These are phyloP conservation scores for Lepidium aucheri DNA, from an alignment of 345 rosid genomes.

Conservation along the genomic window DNA sequence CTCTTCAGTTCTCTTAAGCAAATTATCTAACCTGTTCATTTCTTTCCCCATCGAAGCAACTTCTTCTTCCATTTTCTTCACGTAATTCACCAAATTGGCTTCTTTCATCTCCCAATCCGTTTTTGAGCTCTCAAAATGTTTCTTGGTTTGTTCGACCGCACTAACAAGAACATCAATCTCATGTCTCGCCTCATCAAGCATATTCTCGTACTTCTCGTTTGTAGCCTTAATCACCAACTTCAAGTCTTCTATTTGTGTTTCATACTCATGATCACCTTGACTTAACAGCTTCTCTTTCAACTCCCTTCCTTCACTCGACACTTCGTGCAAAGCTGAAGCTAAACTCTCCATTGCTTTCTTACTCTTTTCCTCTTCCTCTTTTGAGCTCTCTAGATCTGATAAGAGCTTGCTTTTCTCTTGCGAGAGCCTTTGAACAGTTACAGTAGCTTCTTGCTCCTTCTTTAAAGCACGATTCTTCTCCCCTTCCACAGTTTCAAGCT, in stretches of 20 bases:
- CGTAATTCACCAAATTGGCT: slow-evolving; percentile 39
- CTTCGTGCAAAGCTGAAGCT: slow-evolving; percentile 94
- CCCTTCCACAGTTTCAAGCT: slow-evolving; percentile 49
- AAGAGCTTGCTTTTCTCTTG: slow-evolving; percentile 75
- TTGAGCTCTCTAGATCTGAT: slow-evolving; percentile 56
- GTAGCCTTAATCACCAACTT: slow-evolving; percentile 68
- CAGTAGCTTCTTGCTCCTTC: slow-evolving; percentile 70
- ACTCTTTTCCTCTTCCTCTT: slow-evolving; percentile 89
- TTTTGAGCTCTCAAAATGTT: slow-evolving; percentile 48
- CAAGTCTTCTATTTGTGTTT: slow-evolving; percentile 66
- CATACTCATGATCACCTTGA: slow-evolving; percentile 72
- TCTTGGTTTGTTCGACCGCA: slow-evolving; percentile 45
- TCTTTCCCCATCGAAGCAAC: slow-evolving; percentile 61
- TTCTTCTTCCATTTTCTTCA: slow-evolving; percentile 66
- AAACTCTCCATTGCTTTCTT: slow-evolving; percentile 97
- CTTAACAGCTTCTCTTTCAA: slow-evolving; percentile 69
- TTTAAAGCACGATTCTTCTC: slow-evolving; percentile 68
- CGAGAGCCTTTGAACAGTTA: slow-evolving; percentile 53
- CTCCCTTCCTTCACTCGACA: slow-evolving; percentile 84
- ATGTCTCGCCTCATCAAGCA: slow-evolving; percentile 69
- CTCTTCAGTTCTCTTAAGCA: slow-evolving; percentile 68
- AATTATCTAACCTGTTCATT: slow-evolving; percentile 51
- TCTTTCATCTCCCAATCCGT: slow-evolving; percentile 81
- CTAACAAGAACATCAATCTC: slow-evolving; percentile 53
- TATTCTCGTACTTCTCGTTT: slow-evolving; percentile 68